These are phyloP conservation scores for Capsicum chinense DNA, from an alignment of 257 asterid species.

Conservation along the genomic window DNA sequence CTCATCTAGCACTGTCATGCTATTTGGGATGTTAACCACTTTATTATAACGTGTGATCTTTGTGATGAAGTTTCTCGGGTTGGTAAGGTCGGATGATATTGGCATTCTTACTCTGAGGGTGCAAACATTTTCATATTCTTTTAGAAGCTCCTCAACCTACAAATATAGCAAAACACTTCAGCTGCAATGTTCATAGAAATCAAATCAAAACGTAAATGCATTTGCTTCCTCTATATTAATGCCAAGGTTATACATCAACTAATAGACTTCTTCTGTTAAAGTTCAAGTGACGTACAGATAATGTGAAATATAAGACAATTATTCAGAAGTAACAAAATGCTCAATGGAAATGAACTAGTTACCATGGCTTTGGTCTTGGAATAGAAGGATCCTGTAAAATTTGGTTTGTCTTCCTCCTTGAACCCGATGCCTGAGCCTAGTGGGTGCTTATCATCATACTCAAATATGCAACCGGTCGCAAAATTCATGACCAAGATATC, in stretches of 20 bases:
- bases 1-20: constrained; percentile 37
- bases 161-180: not conserved
- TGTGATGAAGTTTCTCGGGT: constrained; percentile 45
- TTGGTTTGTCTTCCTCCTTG: constrained; percentile 33
- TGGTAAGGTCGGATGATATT: constrained; percentile 42
- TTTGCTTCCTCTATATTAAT: not conserved
- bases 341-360: not conserved
- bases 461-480: constrained; percentile 34
- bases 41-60: constrained; percentile 41
- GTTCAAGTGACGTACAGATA: not conserved
- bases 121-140: constrained; percentile 46
- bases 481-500: constrained; percentile 32
- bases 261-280: not conserved
- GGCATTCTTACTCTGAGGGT: constrained; percentile 49
- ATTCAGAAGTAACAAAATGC: not conserved
- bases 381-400: constrained; percentile 34
- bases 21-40: constrained; percentile 41
- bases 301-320: not conserved
- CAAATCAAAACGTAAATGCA: not conserved
- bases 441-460: constrained; percentile 31
- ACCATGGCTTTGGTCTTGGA: constrained; percentile 37
- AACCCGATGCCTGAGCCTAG: constrained; percentile 34
- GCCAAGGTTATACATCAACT: not conserved
- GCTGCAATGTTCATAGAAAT: not conserved
- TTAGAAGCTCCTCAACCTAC: constrained; percentile 45